Percentiles rank a stretch among this genome's conserved stretches.
phyloP scores from a whole-genome alignment of 2,329 filamentous ascomycete species.

The Apiospora marii region DNA sequence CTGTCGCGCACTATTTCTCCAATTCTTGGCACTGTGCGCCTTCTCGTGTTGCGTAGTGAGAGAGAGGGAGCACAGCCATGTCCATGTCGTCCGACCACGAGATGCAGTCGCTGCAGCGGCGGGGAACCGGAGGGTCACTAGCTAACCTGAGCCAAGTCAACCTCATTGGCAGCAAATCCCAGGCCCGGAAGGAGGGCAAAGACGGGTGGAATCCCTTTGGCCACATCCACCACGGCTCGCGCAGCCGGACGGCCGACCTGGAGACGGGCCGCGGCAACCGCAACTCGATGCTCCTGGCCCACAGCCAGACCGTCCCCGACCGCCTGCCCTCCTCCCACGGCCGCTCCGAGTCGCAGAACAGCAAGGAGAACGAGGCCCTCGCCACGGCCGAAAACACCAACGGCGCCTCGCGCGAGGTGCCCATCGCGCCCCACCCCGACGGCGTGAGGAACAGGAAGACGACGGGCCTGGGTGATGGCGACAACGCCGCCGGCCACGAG shows the following conservation, averaged over 20 bases:
- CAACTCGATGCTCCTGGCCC: conserved; percentile 26
- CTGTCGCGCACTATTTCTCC: neutral
- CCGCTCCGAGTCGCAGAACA: neutral
- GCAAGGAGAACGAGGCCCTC: conserved; percentile 4
- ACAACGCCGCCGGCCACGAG: conserved; percentile 25
- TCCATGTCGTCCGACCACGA: neutral
- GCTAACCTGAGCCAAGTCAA: conserved; percentile 40
- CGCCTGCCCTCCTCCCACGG: conserved; percentile 4
- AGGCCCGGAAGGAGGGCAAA: conserved; percentile 53
- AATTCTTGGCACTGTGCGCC: neutral
- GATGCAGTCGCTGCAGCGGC: neutral
- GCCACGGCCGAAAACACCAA: neutral
- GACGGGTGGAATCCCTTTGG: conserved; percentile 55
- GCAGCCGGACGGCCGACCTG: conserved; percentile 38
- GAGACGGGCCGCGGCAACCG: conserved; percentile 33
- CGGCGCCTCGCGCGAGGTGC: neutral
- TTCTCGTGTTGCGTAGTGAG: neutral
- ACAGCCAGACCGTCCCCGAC: conserved; percentile 10
- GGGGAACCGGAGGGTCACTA: conserved; percentile 2
- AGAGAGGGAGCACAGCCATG: neutral
- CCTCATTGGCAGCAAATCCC: conserved; percentile 52
- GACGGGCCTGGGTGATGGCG: neutral
- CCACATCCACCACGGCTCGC: conserved; percentile 49
- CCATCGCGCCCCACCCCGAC: conserved; percentile 4
- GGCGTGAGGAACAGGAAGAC: neutral